These are phyloP conservation scores for Dryadomyces quercus-mongolicae DNA, from an alignment of 2,329 filamentous ascomycete species.

Conservation along the genomic window DNA sequence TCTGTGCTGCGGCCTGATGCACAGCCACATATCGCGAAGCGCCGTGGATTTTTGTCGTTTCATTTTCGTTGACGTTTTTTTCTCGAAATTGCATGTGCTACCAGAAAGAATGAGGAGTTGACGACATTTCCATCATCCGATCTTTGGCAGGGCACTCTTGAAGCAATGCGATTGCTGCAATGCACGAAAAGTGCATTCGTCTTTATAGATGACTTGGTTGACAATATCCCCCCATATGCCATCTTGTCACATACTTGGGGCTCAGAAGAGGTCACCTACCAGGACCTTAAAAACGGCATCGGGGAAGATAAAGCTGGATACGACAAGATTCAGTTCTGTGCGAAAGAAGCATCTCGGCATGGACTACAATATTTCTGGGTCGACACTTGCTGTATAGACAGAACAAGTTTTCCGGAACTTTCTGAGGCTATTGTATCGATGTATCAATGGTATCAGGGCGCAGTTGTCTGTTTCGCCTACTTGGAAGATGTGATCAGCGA, in stretches of 20 bases:
- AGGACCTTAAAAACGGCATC: slow-evolving; percentile 6
- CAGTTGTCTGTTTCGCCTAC: slow-evolving; percentile 6
- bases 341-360: not conserved
- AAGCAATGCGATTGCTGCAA: too few relatives aligned
- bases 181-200: too few relatives aligned
- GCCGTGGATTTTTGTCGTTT: too few relatives aligned
- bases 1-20: too few relatives aligned
- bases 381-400: slow-evolving; percentile 11
- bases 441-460: slow-evolving; percentile 7
- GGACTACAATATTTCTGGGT: slow-evolving; percentile 6
- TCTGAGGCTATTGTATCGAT: slow-evolving; percentile 8
- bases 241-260: slow-evolving; percentile 19
- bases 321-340: slow-evolving; percentile 6
- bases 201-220: too few relatives aligned
- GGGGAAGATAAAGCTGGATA: slow-evolving; percentile 3
- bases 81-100: too few relatives aligned
- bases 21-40: too few relatives aligned
- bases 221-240: slow-evolving; percentile 3
- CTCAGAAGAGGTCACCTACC: slow-evolving; percentile 8
- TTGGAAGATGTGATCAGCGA: slow-evolving; percentile 2
- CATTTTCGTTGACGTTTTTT: too few relatives aligned
- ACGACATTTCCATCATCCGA: too few relatives aligned
- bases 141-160: too few relatives aligned
- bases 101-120: too few relatives aligned
- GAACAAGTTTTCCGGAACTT: slow-evolving; percentile 3